Evolutionary conservation across 2,329 filamentous ascomycete species (phyloP).

Genomic region (Aspergillus persii): DNA sequence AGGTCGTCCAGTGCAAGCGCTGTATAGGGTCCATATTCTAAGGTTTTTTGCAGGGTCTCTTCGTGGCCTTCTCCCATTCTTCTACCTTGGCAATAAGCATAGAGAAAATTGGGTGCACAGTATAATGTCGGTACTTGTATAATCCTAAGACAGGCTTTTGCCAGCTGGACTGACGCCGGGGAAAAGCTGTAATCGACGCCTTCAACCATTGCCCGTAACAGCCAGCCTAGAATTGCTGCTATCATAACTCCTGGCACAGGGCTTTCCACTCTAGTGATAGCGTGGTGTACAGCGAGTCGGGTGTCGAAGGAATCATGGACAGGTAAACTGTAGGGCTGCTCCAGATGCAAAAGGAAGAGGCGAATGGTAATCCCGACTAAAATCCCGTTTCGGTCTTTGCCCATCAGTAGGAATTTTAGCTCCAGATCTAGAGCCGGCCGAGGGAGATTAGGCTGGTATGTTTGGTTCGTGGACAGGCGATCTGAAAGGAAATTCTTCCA

Average conservation of each 20-base stretch:
- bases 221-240: neutral
- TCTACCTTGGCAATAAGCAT: neutral
- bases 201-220: neutral
- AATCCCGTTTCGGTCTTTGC: neutral
- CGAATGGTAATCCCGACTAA: neutral
- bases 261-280: neutral
- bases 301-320: neutral
- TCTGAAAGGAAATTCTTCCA: neutral
- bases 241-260: neutral
- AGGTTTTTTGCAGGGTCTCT: neutral
- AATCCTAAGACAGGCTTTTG: neutral
- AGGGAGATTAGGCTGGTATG: neutral
- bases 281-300: neutral
- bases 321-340: neutral
- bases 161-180: neutral
- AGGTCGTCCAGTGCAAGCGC: neutral
- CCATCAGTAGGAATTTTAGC: neutral
- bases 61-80: neutral
- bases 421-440: neutral
- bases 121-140: neutral
- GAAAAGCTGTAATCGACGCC: neutral
- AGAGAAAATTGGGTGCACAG: neutral
- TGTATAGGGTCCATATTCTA: neutral
- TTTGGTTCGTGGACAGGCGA: neutral
- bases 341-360: neutral